Percentiles rank a stretch among this genome's conserved stretches.
Evolutionary conservation across 225 moss, liverwort and hornwort species (phyloP).

Genomic region (Climacium dendroides): DNA sequence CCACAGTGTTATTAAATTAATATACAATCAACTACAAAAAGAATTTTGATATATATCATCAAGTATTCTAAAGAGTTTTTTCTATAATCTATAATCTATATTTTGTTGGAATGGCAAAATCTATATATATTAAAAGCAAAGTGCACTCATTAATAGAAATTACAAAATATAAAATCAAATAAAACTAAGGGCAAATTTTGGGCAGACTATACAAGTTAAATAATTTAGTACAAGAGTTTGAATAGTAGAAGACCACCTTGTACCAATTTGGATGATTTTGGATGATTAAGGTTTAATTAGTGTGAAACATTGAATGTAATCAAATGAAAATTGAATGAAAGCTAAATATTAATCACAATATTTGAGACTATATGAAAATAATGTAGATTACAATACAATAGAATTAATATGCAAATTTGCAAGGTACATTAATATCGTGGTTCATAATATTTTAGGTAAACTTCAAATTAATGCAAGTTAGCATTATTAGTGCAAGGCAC

Average conservation of each 20-base stretch:
- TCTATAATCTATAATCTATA: too few relatives aligned
- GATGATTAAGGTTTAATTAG: neutral
- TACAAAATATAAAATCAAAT: neutral
- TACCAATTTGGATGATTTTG: neutral
- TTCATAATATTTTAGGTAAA: too few relatives aligned
- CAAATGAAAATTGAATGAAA: neutral
- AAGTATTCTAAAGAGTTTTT: too few relatives aligned
- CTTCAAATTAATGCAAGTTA: neutral
- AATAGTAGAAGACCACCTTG: neutral
- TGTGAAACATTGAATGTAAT: neutral
- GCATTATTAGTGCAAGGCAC: neutral
- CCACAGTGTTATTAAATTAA: fast-evolving
- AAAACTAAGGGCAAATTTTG: neutral
- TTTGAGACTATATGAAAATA: neutral
- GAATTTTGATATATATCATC: fast-evolving
- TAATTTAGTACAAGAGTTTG: neutral
- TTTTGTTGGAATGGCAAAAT: too few relatives aligned
- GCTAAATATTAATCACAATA: neutral
- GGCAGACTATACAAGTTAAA: neutral
- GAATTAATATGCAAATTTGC: too few relatives aligned
- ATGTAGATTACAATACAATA: too few relatives aligned
- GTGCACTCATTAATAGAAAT: neutral
- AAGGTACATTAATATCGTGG: too few relatives aligned
- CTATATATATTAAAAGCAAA: too few relatives aligned
- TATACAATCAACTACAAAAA: neutral